These are phyloP conservation scores for Aspergillus terreus DNA, from an alignment of 2,329 filamentous ascomycete species.

Conservation along the genomic window DNA sequence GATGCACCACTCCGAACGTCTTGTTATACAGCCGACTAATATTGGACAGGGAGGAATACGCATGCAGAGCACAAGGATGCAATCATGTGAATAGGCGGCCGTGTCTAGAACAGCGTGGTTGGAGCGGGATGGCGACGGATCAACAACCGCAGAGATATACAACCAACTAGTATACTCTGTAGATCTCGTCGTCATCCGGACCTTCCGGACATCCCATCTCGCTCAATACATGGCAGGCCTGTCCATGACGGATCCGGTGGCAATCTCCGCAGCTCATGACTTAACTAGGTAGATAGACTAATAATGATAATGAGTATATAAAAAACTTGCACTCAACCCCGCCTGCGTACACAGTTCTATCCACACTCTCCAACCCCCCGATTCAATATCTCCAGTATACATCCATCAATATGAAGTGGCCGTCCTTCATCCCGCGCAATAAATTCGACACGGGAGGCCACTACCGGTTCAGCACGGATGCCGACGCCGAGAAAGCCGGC, in stretches of 20 bases:
- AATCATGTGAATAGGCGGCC: not conserved
- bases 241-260: conserved; percentile 1
- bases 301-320: not conserved
- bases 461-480: conserved; percentile 1
- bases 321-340: not conserved
- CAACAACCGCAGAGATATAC: not conserved
- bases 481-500: conserved; percentile 17
- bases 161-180: not conserved
- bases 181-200: not conserved
- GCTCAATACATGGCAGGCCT: not conserved
- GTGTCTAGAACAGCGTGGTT: no score
- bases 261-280: not conserved
- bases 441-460: conserved; percentile 1
- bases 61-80: not conserved
- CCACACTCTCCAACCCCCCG: no score
- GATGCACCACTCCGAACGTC: no score
- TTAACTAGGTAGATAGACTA: not conserved
- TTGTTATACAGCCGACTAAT: no score
- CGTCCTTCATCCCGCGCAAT: conserved; percentile 6
- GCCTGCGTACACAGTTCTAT: not conserved
- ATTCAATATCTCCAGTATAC: not conserved
- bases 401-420: conserved; percentile 2
- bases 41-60: no score
- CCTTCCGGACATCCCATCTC: not conserved
- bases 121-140: no score